phyloP scores from a whole-genome alignment of 1,284 basidiomycete genomes.

The Trichosporon sp. region DNA sequence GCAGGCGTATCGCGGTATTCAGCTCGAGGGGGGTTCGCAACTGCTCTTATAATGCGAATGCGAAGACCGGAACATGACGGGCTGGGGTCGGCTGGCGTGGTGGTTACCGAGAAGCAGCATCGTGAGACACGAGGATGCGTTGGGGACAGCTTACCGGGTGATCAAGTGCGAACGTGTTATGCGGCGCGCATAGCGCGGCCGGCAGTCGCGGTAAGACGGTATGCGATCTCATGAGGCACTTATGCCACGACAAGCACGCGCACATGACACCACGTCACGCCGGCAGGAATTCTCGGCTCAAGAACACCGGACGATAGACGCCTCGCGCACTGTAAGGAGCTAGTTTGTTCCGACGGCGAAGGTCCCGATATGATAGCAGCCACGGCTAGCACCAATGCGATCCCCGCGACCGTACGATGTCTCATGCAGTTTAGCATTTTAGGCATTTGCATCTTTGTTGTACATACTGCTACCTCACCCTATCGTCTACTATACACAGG shows the following conservation, averaged over 20 bases:
- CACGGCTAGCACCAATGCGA: neutral
- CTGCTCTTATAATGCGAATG: neutral
- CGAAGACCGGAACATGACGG: neutral
- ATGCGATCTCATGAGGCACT: neutral
- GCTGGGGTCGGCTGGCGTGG: neutral
- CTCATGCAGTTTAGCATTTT: neutral
- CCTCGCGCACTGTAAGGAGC: too few relatives aligned
- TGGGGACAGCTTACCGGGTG: neutral
- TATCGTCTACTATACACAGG: conserved; percentile 21
- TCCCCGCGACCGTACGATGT: neutral
- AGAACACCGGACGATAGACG: too few relatives aligned
- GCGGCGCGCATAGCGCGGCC: neutral
- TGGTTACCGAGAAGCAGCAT: neutral
- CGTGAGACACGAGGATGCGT: neutral
- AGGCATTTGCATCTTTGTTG: conserved; percentile 19
- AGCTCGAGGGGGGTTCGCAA: neutral
- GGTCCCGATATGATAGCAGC: neutral
- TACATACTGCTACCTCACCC: conserved; percentile 16
- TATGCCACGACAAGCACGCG: neutral
- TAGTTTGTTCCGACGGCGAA: neutral
- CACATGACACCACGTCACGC: neutral
- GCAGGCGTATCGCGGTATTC: neutral
- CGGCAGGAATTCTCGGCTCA: neutral
- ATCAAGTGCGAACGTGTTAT: neutral
- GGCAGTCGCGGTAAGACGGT: neutral